Percentiles rank a stretch among this genome's conserved stretches.
Evolutionary conservation across 768 basidiomycete species (phyloP).

Genomic region (Arthromyces matolae): DNA sequence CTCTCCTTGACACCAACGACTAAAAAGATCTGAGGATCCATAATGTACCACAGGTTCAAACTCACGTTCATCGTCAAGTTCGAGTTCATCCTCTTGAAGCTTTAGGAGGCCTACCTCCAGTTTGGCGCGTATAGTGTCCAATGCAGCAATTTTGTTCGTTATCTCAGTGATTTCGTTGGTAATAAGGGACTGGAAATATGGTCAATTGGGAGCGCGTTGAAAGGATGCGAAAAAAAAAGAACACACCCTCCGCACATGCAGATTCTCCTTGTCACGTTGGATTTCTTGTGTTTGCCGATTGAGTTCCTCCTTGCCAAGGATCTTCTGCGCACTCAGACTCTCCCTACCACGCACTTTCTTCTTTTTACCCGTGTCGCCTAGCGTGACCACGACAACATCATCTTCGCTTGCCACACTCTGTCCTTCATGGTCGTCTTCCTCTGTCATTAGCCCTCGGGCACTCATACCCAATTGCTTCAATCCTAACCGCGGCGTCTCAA

Average conservation of each 20-base stretch:
- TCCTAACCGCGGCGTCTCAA: slow-evolving; percentile 72
- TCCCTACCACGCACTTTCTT: slow-evolving; percentile 56
- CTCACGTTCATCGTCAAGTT: slow-evolving; percentile 94
- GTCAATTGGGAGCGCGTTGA: neutral
- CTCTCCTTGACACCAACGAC: slow-evolving; percentile 90
- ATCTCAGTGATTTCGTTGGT: slow-evolving; percentile 87
- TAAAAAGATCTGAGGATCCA: slow-evolving; percentile 27
- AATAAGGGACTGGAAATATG: slow-evolving; percentile 63
- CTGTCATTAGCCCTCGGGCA: slow-evolving; percentile 69
- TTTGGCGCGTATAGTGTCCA: slow-evolving; percentile 76
- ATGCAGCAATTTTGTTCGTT: slow-evolving; percentile 79
- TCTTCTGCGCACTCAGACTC: slow-evolving; percentile 65
- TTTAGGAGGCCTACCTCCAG: slow-evolving; percentile 81
- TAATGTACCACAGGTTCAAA: slow-evolving; percentile 11
- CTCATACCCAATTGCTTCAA: slow-evolving; percentile 76
- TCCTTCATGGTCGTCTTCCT: slow-evolving; percentile 50
- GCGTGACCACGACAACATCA: slow-evolving; percentile 62
- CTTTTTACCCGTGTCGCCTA: slow-evolving; percentile 36
- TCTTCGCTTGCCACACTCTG: slow-evolving; percentile 73
- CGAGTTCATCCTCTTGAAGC: slow-evolving; percentile 92
- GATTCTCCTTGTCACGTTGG: slow-evolving; percentile 84
- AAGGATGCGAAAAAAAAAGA: neutral
- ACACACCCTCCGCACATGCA: slow-evolving; percentile 83
- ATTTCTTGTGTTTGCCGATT: slow-evolving; percentile 84
- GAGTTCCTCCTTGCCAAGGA: slow-evolving; percentile 81